Evolutionary conservation across 2,329 filamentous ascomycete species (phyloP).

Genomic region (Penicillium sp.): DNA sequence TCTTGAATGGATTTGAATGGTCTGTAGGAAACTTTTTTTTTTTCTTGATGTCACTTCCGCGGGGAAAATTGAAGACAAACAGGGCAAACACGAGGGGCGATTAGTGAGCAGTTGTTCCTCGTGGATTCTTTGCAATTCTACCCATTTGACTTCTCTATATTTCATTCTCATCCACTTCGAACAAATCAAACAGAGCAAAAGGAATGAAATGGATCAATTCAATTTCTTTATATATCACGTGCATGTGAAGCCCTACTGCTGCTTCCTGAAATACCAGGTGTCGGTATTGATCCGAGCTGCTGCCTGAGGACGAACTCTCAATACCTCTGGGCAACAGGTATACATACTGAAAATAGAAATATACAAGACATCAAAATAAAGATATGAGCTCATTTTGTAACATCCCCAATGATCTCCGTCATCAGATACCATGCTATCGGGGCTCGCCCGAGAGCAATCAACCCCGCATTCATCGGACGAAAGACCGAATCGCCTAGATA

Average conservation of each 20-base stretch:
- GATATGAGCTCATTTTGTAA: not conserved
- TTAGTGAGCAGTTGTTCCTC: not conserved
- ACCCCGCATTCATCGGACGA: constrained; percentile 29
- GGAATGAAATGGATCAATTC: not conserved
- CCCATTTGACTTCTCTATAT: not conserved
- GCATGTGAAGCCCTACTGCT: not conserved
- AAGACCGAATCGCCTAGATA: constrained; percentile 17
- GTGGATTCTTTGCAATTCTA: not conserved
- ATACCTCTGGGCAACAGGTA: too few relatives aligned
- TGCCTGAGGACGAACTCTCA: not conserved
- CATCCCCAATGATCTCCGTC: not conserved
- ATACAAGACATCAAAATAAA: not conserved
- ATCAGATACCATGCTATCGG: constrained; percentile 10
- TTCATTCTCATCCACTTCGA: not conserved
- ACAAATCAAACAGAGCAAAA: not conserved
- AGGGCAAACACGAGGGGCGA: constrained; percentile 30
- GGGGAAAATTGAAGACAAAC: constrained; percentile 26
- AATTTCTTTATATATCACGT: not conserved
- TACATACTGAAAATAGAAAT: not conserved
- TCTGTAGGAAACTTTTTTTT: not conserved
- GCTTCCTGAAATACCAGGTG: not conserved
- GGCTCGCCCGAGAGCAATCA: constrained; percentile 14
- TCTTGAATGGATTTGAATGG: constrained; percentile 19
- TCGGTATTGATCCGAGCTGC: not conserved
- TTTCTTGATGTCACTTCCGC: not conserved